Conservation (phyloP, 1,139 yeast species). For the Debaryomyces singareniensis region DNA sequence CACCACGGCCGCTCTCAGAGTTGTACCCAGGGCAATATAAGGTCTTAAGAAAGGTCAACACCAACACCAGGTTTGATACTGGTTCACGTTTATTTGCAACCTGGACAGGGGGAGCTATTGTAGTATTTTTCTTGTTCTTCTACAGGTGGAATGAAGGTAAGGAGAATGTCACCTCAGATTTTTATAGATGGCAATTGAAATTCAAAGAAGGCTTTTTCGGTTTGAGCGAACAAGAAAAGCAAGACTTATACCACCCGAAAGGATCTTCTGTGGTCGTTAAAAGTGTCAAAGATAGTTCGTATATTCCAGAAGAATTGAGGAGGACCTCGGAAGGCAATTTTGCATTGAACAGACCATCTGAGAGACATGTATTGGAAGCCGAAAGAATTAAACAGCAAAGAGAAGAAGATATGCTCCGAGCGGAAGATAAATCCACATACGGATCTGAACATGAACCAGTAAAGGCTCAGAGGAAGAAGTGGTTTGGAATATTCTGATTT, state of each 20-base stretch:
- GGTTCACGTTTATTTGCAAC: conserved; percentile 52
- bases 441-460: neutral
- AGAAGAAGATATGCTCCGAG: conserved; percentile 60
- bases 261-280: conserved; percentile 27
- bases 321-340: conserved; percentile 37
- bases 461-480: conserved; percentile 18
- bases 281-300: conserved; percentile 38
- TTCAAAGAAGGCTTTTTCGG: conserved; percentile 50
- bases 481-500: conserved; percentile 27
- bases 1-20: conserved; percentile 72
- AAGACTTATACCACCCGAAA: conserved; percentile 51
- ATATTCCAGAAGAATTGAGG: conserved; percentile 33
- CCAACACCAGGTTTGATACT: conserved; percentile 47
- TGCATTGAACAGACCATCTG: conserved; percentile 65
- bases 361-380: conserved; percentile 70
- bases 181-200: conserved; percentile 56
- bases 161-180: conserved; percentile 67
- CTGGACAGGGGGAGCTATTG: conserved; percentile 38
- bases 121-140: conserved; percentile 60
- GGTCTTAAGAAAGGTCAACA: conserved; percentile 56
- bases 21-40: conserved; percentile 76
- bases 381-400: conserved; percentile 62
- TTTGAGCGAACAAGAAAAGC: conserved; percentile 52
- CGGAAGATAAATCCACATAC: conserved; percentile 27
- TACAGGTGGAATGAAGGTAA: conserved; percentile 82